phyloP scores from a whole-genome alignment of 2,329 filamentous ascomycete species.

The Cordyceps militaris region DNA sequence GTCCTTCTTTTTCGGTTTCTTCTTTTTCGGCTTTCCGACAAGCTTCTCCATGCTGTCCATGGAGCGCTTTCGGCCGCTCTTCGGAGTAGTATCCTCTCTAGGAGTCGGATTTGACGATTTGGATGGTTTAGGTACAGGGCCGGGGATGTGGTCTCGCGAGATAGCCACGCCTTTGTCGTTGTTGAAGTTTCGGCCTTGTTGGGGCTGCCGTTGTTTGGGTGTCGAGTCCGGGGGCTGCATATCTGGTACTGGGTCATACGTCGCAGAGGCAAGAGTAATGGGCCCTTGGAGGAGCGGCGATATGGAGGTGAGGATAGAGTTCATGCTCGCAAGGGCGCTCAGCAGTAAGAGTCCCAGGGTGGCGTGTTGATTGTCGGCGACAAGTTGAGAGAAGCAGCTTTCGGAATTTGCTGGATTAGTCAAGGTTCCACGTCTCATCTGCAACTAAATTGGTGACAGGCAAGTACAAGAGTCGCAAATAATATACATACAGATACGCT shows the following conservation, averaged over 20 bases:
- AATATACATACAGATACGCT: slow-evolving; percentile 1
- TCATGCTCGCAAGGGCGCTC: slow-evolving; percentile 53
- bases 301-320: slow-evolving; percentile 35
- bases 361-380: slow-evolving; percentile 67
- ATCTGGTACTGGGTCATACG: not conserved
- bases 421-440: not conserved
- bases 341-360: slow-evolving; percentile 63
- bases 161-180: slow-evolving; percentile 25
- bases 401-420: not conserved
- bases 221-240: not conserved
- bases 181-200: not conserved
- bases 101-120: not conserved
- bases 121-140: not conserved
- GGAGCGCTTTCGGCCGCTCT: slow-evolving; percentile 29
- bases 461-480: no score
- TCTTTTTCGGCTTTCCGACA: slow-evolving; percentile 27
- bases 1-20: slow-evolving; percentile 49
- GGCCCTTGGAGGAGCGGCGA: slow-evolving; percentile 18
- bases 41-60: slow-evolving; percentile 4
- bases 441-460: not conserved
- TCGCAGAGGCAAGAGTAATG: not conserved
- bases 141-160: slow-evolving; percentile 18
- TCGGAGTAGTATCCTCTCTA: not conserved
- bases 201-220: not conserved
- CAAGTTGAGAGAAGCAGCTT: slow-evolving; percentile 60